Conservation (phyloP, 2,329 filamentous ascomycete species). For the Lomentospora prolificans region DNA sequence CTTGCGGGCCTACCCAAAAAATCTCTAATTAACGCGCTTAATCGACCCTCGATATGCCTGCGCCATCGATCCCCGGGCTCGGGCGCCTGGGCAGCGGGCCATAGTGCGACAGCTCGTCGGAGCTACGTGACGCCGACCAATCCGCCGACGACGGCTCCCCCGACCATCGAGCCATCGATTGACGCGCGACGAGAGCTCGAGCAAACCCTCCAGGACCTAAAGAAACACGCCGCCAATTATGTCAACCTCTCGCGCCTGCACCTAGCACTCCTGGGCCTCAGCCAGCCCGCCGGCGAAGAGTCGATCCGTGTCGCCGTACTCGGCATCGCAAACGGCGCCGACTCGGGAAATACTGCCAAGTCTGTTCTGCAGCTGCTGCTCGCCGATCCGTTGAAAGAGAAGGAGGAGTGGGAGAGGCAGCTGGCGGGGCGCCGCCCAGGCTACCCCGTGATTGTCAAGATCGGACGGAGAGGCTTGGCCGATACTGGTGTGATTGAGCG, state of each 20-base stretch:
- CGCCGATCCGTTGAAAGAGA: conserved; percentile 56
- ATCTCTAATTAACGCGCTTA: conserved; percentile 7
- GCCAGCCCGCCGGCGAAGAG: conserved; percentile 45
- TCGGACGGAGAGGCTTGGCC: conserved; percentile 24
- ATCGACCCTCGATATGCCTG: conserved; percentile 9
- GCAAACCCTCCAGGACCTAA: conserved; percentile 47
- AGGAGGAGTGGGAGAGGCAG: conserved; percentile 57
- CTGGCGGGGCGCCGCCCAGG: conserved; percentile 40
- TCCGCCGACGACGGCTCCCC: conserved; percentile 7
- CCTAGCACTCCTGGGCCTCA: conserved; percentile 57
- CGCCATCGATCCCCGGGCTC: neutral
- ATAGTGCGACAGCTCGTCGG: neutral
- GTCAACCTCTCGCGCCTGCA: conserved; percentile 62
- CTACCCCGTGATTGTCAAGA: conserved; percentile 54
- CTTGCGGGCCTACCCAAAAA: conserved; percentile 2
- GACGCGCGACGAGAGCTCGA: conserved; percentile 45
- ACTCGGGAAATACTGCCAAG: conserved; percentile 40
- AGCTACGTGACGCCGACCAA: neutral
- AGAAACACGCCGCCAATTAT: conserved; percentile 49
- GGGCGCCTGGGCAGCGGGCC: neutral
- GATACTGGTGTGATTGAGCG: conserved; percentile 6
- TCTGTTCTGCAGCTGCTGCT: conserved; percentile 59
- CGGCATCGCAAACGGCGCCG: conserved; percentile 28
- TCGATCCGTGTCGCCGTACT: conserved; percentile 50
- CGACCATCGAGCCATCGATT: conserved; percentile 15